Evolutionary conservation across 805 yeast species (phyloP).

Genomic region (Myxozyma mucilagina): DNA sequence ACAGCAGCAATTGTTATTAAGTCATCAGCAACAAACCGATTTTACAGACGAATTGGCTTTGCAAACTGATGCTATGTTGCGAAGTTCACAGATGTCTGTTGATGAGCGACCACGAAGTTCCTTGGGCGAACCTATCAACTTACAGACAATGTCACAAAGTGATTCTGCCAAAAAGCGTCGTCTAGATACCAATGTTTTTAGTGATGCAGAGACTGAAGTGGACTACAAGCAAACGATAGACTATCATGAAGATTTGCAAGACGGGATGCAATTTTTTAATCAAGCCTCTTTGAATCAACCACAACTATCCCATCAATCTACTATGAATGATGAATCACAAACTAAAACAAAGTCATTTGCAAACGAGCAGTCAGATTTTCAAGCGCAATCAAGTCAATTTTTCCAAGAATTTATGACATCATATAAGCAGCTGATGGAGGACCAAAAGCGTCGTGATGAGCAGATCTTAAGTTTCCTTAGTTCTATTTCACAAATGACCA

Average conservation of each 20-base stretch:
- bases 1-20: background rate
- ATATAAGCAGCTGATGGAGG: conserved; percentile 14
- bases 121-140: background rate
- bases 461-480: conserved; percentile 6
- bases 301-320: background rate
- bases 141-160: background rate
- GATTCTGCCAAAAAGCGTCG: conserved; percentile 3
- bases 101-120: background rate
- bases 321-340: background rate
- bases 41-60: background rate
- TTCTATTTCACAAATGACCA: conserved; percentile 15
- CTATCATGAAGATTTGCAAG: background rate
- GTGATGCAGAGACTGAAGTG: background rate
- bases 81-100: background rate
- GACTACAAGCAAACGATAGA: background rate
- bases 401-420: conserved; percentile 14
- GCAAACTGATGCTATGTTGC: background rate
- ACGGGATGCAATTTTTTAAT: background rate
- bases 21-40: background rate
- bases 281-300: background rate
- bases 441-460: conserved; percentile 20
- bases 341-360: background rate
- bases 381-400: background rate
- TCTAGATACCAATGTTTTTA: background rate
- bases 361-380: background rate